Evolutionary conservation across 768 basidiomycete genomes (phyloP).

Genomic region (Imleria badia): DNA sequence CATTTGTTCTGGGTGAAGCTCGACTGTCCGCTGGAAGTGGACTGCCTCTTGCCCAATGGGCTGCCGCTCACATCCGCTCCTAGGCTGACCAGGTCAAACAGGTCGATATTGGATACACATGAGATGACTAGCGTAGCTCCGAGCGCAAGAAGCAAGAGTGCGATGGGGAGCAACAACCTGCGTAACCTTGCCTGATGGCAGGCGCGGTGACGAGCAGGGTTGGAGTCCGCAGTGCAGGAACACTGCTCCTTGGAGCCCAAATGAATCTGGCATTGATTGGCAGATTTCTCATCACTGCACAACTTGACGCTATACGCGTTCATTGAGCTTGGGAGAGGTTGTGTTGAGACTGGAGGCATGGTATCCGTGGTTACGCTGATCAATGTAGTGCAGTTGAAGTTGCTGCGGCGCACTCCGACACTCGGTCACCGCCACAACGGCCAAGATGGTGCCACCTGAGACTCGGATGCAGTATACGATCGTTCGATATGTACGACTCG

Average conservation of each 20-base stretch:
- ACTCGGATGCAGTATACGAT: no score
- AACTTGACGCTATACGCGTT: conserved; percentile 6
- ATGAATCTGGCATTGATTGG: conserved; percentile 27
- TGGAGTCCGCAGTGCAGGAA: conserved; percentile 18
- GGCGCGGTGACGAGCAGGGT: conserved; percentile 26
- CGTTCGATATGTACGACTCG: no score
- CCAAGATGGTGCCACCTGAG: not conserved
- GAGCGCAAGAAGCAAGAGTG: conserved; percentile 33
- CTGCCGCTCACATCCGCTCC: conserved; percentile 33
- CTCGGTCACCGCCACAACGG: not conserved
- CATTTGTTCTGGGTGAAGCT: conserved; percentile 44
- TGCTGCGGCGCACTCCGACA: not conserved
- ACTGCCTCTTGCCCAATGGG: conserved; percentile 29
- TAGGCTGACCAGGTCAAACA: conserved; percentile 21
- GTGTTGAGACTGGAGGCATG: conserved; percentile 29
- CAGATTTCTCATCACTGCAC: conserved; percentile 13
- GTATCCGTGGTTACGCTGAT: conserved; percentile 13
- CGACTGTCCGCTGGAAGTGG: conserved; percentile 15
- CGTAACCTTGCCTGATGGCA: conserved; percentile 34
- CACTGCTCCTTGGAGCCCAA: conserved; percentile 19
- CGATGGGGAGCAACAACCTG: conserved; percentile 36
- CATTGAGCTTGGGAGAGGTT: conserved; percentile 29
- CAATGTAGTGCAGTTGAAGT: not conserved
- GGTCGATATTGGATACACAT: conserved; percentile 28
- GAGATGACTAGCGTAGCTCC: conserved; percentile 33